Evolutionary conservation across 2,329 filamentous ascomycete genomes (phyloP).

Genomic region (Clathrospora elynae): DNA sequence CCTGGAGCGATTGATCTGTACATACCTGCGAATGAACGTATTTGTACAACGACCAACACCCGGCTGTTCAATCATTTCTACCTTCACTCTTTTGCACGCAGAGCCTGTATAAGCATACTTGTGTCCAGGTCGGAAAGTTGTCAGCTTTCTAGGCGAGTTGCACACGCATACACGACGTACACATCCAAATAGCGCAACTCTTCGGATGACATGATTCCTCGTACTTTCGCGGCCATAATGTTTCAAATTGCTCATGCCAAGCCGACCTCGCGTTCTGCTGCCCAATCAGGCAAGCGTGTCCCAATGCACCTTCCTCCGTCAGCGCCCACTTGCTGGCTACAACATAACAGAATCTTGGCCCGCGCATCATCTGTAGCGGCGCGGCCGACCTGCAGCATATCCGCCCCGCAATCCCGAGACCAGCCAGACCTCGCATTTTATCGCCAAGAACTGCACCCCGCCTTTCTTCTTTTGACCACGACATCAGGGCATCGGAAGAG

Average conservation of each 20-base stretch:
- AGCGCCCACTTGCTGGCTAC: background rate
- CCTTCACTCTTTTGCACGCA: background rate
- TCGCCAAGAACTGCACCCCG: constrained; percentile 34
- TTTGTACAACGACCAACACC: constrained; percentile 17
- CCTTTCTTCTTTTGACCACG: constrained; percentile 21
- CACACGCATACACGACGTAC: too few relatives aligned
- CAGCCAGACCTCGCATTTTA: constrained; percentile 16
- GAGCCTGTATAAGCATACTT: background rate
- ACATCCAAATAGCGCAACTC: too few relatives aligned
- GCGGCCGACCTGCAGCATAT: constrained; percentile 8
- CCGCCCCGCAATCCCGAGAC: background rate
- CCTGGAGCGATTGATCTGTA: constrained; percentile 44
- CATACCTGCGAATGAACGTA: constrained; percentile 44
- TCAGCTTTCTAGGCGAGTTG: too few relatives aligned
- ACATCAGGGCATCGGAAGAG: constrained; percentile 11
- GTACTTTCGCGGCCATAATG: too few relatives aligned
- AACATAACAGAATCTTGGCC: background rate
- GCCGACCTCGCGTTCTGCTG: constrained; percentile 18
- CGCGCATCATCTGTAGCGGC: constrained; percentile 6
- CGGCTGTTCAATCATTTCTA: background rate
- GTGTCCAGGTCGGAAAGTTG: background rate
- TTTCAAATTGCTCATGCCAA: constrained; percentile 19
- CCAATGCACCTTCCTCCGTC: constrained; percentile 3
- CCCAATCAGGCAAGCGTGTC: constrained; percentile 15
- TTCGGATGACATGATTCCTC: background rate